These are phyloP conservation scores for Carex myosuroides DNA, from an alignment of 176 grass and related monocot species.

Conservation along the genomic window DNA sequence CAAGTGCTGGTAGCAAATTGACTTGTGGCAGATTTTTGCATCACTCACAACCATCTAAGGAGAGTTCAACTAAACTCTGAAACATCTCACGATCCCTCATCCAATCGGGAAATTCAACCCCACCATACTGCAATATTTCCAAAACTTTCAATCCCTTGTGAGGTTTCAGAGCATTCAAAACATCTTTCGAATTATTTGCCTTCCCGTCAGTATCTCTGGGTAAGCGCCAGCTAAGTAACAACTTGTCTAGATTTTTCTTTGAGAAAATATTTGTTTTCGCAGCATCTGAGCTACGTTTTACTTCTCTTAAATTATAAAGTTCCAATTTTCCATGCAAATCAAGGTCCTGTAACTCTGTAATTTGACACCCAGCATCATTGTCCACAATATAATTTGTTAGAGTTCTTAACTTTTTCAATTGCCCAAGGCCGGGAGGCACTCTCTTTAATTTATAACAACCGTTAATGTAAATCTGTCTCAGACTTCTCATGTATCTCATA, in stretches of 20 bases:
- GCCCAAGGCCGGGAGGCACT: not conserved
- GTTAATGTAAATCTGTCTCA: conserved; percentile 11
- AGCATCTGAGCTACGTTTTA: not conserved
- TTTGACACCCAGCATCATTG: not conserved
- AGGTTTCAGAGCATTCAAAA: conserved; percentile 1
- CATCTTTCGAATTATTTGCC: not conserved
- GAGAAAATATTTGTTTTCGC: not conserved
- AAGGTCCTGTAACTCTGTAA: conserved; percentile 11
- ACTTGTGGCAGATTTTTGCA: not conserved
- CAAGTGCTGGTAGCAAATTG: not conserved
- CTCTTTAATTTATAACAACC: not conserved
- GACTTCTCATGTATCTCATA: conserved; percentile 1
- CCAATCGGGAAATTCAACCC: conserved; percentile 3
- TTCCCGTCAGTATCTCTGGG: not conserved
- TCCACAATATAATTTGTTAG: conserved; percentile 5
- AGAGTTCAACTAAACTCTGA: not conserved
- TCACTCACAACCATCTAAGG: not conserved
- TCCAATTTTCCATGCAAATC: not conserved
- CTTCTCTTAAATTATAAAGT: not conserved
- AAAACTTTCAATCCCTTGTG: not conserved
- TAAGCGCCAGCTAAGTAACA: not conserved
- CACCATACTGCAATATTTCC: not conserved
- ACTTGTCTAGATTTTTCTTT: not conserved
- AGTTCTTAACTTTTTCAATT: not conserved
- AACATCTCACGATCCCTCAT: not conserved